Base-by-base conservation (phyloP, 2,329 filamentous ascomycete species). In the Neofusicoccum ribis region DNA sequence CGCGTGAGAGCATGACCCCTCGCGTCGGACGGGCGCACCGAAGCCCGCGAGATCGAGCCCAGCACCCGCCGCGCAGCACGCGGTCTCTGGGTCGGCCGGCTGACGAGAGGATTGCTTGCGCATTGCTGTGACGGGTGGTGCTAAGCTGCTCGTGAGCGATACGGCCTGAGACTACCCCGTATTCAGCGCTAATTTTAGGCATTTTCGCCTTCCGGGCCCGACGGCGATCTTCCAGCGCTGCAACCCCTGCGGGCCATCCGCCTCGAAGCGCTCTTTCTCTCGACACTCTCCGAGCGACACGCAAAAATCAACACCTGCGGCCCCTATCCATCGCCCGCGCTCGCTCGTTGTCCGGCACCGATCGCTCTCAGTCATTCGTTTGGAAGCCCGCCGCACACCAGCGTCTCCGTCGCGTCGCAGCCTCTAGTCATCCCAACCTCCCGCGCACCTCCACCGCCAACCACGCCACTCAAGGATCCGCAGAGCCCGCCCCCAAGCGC, bases 151-250 rank as follows among this genome's bases (percentile, higher is more conserved):
- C 56, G 56, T 60, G 56, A 59, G 54, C 54, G 54, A 47, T 49
- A 60, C 43, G 41, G 56, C 56, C 27, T 60, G 56, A 60, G 56
- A 47, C 56, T 60, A 47, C 56, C 56, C 56, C 56, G 56, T 60
- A 60, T 60, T 46, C 27, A 46, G 43, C 56, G 41, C 56, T 60
- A 60, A 60, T 47, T 60, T 47, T 60, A 60, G 56, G 41, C 56
- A 60, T 60, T 60, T 60, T 60, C 56, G 56, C 56, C 56, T 60
- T 47, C 56, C 56, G 56, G 56, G 56, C 56, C 56, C 56, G 56
- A 60, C 56, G 56, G 56, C 43, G 56, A 60, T 60, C 54, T 31
- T 36, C 56, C 56, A 60, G 39, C 54, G 56, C 56, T 46, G 56
- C 56, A 60, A 47, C 56, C 56, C 56, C 56, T 60, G 56, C 56